Base-by-base conservation (phyloP, 192 early-diverging fungal genomes). In the Pilobolus umbonatus region DNA sequence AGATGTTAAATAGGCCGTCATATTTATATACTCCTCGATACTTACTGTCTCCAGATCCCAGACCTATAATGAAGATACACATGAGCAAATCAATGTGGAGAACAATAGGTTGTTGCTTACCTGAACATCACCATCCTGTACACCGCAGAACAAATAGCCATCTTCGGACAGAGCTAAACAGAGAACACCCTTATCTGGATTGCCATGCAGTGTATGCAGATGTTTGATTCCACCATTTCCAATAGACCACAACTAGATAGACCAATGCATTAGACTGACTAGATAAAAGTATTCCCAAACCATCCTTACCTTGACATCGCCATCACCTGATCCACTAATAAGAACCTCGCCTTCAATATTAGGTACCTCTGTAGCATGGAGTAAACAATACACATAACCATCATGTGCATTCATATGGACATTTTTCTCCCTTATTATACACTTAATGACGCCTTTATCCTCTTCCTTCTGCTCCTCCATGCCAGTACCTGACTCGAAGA, bases 41-140 rank as follows among this genome's bases (percentile, higher is more conserved):
- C 52, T 61, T 44, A 68, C 67, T 1, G 88, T 90, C 63, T 90
- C 88, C 8, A 90, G 60, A 57, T 90, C 88, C 76, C 86, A 90
- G 17, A 89, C 84, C 66, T 79, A 60, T 19, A 21, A 46, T 38
- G 12, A 15, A 17, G 26, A 31, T 31, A 14, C 30, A 36, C 19
- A 12, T 26, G 29, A 17, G 26, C 26, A 49, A 49, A 49, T 4
- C 5, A 28, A 35, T n/a, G 7, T 34, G 17, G 19, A 53, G 31
- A 34, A 25, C n/a, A 52, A 54, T 10, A 54, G 2, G 15, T 22
- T 21, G 10, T n/a, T 15, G 47, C 53, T 29, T 62, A 75, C 74
- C 61, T 82, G 76, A 49, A 90, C 80, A 32, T 71, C 74, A 56
- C 88, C 88, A 57, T 77, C 83, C 75, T 90, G 88, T 30, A 83